Conservation (phyloP, 352 stramenopile genomes). For the Achlya hypogyna region DNA sequence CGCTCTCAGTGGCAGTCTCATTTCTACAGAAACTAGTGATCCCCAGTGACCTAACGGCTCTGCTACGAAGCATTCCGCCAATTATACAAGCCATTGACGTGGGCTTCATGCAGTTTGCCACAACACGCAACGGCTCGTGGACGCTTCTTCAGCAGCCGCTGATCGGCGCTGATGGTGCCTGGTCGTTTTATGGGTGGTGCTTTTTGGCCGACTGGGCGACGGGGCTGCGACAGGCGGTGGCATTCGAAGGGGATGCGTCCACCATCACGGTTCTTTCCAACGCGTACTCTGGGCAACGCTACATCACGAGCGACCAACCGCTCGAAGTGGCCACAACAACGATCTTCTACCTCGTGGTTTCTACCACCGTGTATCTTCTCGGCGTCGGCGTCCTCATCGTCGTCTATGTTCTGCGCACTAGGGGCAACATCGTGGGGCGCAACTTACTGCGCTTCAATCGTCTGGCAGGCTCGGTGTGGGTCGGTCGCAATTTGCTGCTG, state of each 20-base stretch:
- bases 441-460: constrained; percentile 7
- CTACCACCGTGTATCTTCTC: neutral
- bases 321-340: neutral
- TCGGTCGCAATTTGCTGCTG: neutral
- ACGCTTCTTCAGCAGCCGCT: neutral
- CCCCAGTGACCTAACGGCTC: neutral
- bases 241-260: constrained; percentile 6
- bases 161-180: neutral
- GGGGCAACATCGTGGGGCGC: neutral
- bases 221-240: neutral
- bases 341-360: neutral
- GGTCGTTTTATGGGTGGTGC: constrained; percentile 4
- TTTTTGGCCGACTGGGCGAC: neutral
- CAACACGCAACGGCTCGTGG: neutral
- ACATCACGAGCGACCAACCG: neutral
- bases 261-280: neutral
- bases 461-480: neutral
- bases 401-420: neutral
- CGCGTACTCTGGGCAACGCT: neutral
- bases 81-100: neutral
- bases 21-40: neutral
- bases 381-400: neutral
- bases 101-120: constrained; percentile 7
- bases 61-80: neutral
- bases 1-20: neutral